Conservation (phyloP, 164 flowering plant species). For the Vitis amurensis region DNA sequence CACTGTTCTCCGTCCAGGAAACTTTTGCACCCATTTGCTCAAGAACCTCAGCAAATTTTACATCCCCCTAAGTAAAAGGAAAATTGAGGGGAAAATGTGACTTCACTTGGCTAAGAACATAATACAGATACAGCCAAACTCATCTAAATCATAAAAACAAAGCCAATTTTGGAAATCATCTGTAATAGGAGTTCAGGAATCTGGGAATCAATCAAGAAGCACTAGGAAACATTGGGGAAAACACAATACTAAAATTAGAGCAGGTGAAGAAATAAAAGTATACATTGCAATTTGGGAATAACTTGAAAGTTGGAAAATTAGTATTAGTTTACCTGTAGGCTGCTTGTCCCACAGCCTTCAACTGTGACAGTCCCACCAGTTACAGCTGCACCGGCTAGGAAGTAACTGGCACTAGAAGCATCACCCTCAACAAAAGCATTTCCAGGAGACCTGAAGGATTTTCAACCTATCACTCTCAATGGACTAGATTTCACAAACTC, state of each 20-base stretch:
- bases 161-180: neutral
- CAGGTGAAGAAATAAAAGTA: neutral
- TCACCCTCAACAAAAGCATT: conserved; percentile 97
- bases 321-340: conserved; percentile 75
- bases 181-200: neutral
- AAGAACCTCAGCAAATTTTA: conserved; percentile 97
- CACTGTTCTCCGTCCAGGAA: conserved; percentile 94
- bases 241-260: neutral
- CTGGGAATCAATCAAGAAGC: neutral
- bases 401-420: conserved; percentile 99
- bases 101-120: neutral
- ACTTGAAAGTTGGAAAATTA: neutral
- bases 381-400: conserved; percentile 96
- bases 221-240: neutral
- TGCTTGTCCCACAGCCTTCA: conserved; percentile 97
- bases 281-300: neutral
- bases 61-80: conserved; percentile 72
- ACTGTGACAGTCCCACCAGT: conserved; percentile 98
- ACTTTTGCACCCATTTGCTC: conserved; percentile 96
- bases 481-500: neutral
- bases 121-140: neutral
- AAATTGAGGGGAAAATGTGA: neutral
- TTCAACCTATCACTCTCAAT: neutral
- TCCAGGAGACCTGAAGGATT: conserved; percentile 75
- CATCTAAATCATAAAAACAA: neutral